A percentile compares a stretch with the other conserved stretches of the same genome.
Evolutionary conservation across 805 yeast genomes (phyloP).

Genomic region (Lachancea sp.): DNA sequence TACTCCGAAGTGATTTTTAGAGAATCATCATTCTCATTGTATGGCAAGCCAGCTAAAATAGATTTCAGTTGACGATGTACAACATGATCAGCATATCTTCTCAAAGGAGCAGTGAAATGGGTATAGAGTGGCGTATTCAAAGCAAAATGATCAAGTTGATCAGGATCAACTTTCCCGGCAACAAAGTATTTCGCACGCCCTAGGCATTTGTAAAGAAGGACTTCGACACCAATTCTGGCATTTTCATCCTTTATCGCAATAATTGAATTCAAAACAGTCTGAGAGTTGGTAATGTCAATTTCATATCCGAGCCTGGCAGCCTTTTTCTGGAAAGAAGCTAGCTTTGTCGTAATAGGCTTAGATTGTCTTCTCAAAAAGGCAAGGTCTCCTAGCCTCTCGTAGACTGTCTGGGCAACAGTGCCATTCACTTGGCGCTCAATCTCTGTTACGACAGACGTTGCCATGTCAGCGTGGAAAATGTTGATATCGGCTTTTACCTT

Average conservation of each 20-base stretch:
- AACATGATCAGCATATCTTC: conserved; percentile 86
- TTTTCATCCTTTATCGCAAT: conserved; percentile 54
- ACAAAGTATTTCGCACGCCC: conserved; percentile 79
- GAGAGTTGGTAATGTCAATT: conserved; percentile 68
- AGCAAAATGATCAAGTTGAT: conserved; percentile 70
- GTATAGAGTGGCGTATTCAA: conserved; percentile 81
- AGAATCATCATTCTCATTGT: conserved; percentile 54
- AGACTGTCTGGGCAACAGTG: conserved; percentile 76
- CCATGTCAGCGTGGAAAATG: conserved; percentile 55
- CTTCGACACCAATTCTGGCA: conserved; percentile 67
- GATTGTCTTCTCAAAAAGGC: conserved; percentile 85
- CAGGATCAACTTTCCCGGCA: conserved; percentile 82
- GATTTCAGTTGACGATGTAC: conserved; percentile 88
- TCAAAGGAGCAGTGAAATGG: conserved; percentile 86
- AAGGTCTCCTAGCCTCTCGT: conserved; percentile 67
- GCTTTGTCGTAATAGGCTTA: conserved; percentile 72
- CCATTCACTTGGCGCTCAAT: conserved; percentile 73
- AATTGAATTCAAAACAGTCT: conserved; percentile 65
- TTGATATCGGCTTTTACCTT: conserved; percentile 65
- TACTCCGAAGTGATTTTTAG: conserved; percentile 81
- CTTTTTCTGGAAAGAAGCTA: conserved; percentile 71
- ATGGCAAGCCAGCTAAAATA: conserved; percentile 42
- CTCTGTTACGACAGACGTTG: conserved; percentile 62
- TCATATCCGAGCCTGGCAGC: conserved; percentile 58
- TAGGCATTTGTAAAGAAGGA: conserved; percentile 74